Evolutionary conservation across 371 early-diverging fungal genomes (phyloP), one percentile per base, ranked within the genome.

Genomic region (Entomophthora muscae): DNA sequence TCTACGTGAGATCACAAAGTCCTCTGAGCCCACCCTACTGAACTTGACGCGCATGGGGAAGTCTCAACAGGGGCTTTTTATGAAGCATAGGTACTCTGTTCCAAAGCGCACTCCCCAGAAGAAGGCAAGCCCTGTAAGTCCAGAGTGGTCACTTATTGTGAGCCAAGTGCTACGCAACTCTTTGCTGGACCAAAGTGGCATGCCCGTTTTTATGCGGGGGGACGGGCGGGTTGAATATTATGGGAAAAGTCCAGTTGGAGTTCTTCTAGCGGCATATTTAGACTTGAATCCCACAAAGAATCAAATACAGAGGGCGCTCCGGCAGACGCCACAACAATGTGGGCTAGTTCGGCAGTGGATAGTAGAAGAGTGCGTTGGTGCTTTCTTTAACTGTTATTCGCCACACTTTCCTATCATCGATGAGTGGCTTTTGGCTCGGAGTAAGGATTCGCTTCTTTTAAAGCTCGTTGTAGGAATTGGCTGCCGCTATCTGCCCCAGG

Each of bases 231-330:
- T 53, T 7, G 53, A 24, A 52, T 64, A 33, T 13, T 42, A 53
- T 32, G 32, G 62, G 56, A 57, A 60, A 31, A 57, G 54, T 53
- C 53, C 63, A n/a, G 53, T 63, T 7, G 53, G 54, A 2, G 53
- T 28, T 2, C 28, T 53, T 21, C 32, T 53, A 17, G 29, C 53
- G 26, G 54, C 53, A 21, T 61, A 61, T 30, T 61, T 32, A 17
- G 31, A 57, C 29, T 3, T 57, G 1, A 57, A 57, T 3, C 13
- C 13, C 26, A 26, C 21, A 3, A 5, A 17, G 17, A 42, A 5
- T 42, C 42, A 42, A 17, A 5, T 42, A 5, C 55, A 55, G 21
- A 55, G 27, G 7, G n/a, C 27, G 27, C n/a, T n/a, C 21, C 55
- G 27, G 5, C 55, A 10, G n/a, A 10, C 27, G 10, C n/a, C 27